Evolutionary conservation across 2,329 filamentous ascomycete genomes (phyloP).

Genomic region (Blumeriella jaapii): DNA sequence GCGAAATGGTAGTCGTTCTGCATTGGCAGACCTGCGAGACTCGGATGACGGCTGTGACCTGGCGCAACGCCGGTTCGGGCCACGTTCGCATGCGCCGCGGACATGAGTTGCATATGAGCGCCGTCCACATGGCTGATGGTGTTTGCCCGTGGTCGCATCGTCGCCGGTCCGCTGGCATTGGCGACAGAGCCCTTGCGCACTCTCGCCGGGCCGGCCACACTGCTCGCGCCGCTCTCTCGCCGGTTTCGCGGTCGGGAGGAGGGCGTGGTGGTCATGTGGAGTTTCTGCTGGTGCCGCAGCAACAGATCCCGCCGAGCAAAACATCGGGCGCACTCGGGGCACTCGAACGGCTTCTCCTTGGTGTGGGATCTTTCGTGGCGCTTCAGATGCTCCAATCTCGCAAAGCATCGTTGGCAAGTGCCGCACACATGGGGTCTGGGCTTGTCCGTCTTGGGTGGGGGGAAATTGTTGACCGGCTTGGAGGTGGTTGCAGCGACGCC

Average conservation of each 20-base stretch:
- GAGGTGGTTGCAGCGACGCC: slow-evolving; percentile 12
- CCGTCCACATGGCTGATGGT: slow-evolving; percentile 91
- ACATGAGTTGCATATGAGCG: slow-evolving; percentile 60
- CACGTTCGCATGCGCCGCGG: slow-evolving; percentile 40
- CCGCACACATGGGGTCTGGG: slow-evolving; percentile 87
- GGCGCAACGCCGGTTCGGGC: slow-evolving; percentile 38
- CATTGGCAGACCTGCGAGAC: slow-evolving; percentile 55
- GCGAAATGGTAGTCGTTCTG: slow-evolving; percentile 55
- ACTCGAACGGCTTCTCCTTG: slow-evolving; percentile 96
- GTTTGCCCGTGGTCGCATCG: slow-evolving; percentile 82
- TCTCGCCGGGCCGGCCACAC: slow-evolving; percentile 55
- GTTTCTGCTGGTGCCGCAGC: slow-evolving; percentile 92
- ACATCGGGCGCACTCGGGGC: slow-evolving; percentile 84
- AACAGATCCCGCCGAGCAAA: slow-evolving; percentile 90
- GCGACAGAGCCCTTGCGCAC: slow-evolving; percentile 90
- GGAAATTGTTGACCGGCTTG: slow-evolving; percentile 33
- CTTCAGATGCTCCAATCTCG: slow-evolving; percentile 90
- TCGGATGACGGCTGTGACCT: slow-evolving; percentile 59
- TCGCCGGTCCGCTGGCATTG: slow-evolving; percentile 38
- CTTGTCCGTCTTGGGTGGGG: slow-evolving; percentile 92
- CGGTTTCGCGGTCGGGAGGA: slow-evolving; percentile 78
- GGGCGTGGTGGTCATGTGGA: slow-evolving; percentile 85
- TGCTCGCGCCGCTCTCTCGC: slow-evolving; percentile 73
- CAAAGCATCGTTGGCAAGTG: slow-evolving; percentile 87
- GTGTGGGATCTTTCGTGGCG: slow-evolving; percentile 96